Evolutionary conservation across 2,329 filamentous ascomycete genomes (phyloP), one percentile per base, ranked within the genome.

Genomic region (Arthrinium puccinioides): DNA sequence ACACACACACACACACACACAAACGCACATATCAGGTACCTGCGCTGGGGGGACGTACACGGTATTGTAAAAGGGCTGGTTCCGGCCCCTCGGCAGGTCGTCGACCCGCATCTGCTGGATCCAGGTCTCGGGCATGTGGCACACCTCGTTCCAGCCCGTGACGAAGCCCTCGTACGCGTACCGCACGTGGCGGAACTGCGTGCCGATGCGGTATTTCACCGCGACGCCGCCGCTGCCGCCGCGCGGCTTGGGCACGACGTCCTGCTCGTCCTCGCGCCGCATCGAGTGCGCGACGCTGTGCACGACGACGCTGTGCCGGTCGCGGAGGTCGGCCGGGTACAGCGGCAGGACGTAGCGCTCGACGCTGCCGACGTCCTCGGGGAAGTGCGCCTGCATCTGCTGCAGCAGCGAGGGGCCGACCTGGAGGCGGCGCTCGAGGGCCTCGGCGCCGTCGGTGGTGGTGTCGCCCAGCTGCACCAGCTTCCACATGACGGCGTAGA

Each of bases 41-140:
- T n/a, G n/a, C n/a, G n/a, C n/a, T n/a, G n/a, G n/a, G n/a, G n/a
- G n/a, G 9, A 44, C 42, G 11, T 36, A 44, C 74, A 82, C 59
- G 21, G 79, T 74, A 52, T 82, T 72, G 50, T 84, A 84, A 44
- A 84, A 84, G 19, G 75, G 74, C 54, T 84, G 80, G 32, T 73
- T 56, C 25, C 75, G 60, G 1, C 79, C 79, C 29, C 65, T 59
- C 6, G 66, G 61, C 30, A 83, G 55, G 4, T 64, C 60, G 51
- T 82, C 76, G 6, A 84, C 71, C 10, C 67, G 63, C 75, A 82
- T 82, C 42, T 66, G 64, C 49, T 64, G 61, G 48, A 81, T 80
- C 79, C 76, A 82, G 13, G 61, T 67, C 60, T 67, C 51, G 65
- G 78, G 43, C 63, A 63, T 33, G 49, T 54, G 36, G 30, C 55